Base-by-base conservation (phyloP, 2,329 filamentous ascomycete genomes). In the Cladosporium velox region DNA sequence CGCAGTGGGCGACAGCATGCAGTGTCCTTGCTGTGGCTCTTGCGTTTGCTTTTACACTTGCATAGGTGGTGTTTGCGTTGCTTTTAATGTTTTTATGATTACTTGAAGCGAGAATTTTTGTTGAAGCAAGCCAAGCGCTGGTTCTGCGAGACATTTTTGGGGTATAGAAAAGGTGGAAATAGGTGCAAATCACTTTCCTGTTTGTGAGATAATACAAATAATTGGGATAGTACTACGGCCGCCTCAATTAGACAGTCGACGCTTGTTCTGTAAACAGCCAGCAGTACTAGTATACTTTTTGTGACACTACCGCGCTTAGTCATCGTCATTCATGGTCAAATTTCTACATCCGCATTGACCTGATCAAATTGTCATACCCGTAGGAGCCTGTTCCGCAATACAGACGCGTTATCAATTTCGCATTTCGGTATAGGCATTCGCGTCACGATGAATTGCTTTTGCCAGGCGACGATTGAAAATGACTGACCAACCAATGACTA, bases 101-200 rank as follows among this genome's bases (percentile, higher is more conserved):
- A 38, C 8, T 21, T 41, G 26, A 26, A 32, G 24, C 35, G 32
- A 44, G 34, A 38, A 28, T 38, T 55, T 35, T 21, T 32, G n/a
- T 58, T 58, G 15, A 52, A 62, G 64, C 65, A 11, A 59, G 55
- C 65, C 65, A 66, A 66, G 65, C 44, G 65, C 65, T 38, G 73
- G 67, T 0, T 55, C 61, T 64, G 61, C 61, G 47, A 58, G 55
- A 41, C 32, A n/a, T 11, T 34, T 57, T 34, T 58, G 26, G 30
- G 54, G 11, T 26, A 35, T 38, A 58, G 28, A 52, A 30, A 52
- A 26, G 49, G 28, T 21, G 49, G 26, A 12, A 8, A 28, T 30
- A 4, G 49, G 8, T 28, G 24, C 24, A 6, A 8, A 11, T 51
- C 24, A 26, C 24, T 28, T 12, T 15, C 18, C 30, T 30, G 28